Base-by-base conservation (phyloP, 1,139 yeast genomes). In the Debaryomyces sp. region DNA sequence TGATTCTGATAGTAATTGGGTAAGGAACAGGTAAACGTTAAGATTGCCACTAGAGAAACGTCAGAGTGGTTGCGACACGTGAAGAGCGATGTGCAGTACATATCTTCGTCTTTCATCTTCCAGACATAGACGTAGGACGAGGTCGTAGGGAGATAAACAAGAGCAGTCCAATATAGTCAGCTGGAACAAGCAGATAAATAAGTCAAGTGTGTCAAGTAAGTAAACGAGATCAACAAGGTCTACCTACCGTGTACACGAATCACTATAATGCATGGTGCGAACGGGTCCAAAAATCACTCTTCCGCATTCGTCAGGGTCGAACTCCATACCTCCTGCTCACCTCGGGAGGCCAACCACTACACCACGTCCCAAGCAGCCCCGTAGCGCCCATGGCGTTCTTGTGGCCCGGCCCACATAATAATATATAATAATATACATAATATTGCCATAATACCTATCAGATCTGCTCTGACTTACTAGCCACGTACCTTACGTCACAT, bases 21-120 rank as follows among this genome's bases (percentile, higher is more conserved):
- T 13, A 23, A 12, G 24, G 35, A 24, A 41, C 29, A 17, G 29
- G 17, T 13, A 13, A 10, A 6, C n/a, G 43, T 30, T 26, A 41
- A 21, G 43, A 41, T 41, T 41, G 43, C 43, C 43, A 41, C 43
- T 32, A 15, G 35, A 27, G 30, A 12, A 10, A 12, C n/a, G 13
- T 27, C 30, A 12, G 30, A 12, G 30, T 6, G 13, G 30, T 27
- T 12, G 30, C 13, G n/a, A 7, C 30, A 27, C 30, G 30, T 27
- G 30, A 27, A 18, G 3, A 18, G 13, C n/a, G n/a, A 27, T 27
- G 30, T 27, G 30, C 30, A 27, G n/a, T 10, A 6, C 30, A 2
- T n/a, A 27, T 27, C 21, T 18, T 27, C 30, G 5, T 27, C 30
- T 12, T 27, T 18, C 21, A 18, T 18, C 21, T 2, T 18, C 21